Percentiles rank a stretch among this genome's conserved stretches.
Evolutionary conservation across 2,329 filamentous ascomycete species (phyloP).

Genomic region (Talaromyces marneffei): DNA sequence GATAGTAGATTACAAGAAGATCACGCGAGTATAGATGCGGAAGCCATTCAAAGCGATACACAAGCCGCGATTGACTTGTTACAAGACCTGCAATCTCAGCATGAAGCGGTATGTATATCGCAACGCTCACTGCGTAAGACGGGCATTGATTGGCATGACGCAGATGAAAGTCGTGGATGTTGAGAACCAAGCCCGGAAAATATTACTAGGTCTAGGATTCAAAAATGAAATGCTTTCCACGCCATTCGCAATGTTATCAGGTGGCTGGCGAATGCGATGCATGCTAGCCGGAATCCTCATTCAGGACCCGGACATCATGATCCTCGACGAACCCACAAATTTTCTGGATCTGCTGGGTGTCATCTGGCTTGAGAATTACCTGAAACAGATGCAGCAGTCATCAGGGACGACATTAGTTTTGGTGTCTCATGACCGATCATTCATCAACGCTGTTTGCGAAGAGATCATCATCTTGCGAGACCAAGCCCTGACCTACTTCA

Average conservation of each 20-base stretch:
- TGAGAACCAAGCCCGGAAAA: slow-evolving; percentile 60
- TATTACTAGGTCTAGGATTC: slow-evolving; percentile 68
- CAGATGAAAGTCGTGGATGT: slow-evolving; percentile 53
- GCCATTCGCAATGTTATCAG: slow-evolving; percentile 62
- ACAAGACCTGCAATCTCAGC: slow-evolving; percentile 59
- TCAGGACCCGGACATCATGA: slow-evolving; percentile 68
- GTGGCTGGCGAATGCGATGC: slow-evolving; percentile 69
- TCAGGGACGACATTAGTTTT: slow-evolving; percentile 62
- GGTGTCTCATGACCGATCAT: slow-evolving; percentile 79
- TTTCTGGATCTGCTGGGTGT: slow-evolving; percentile 78
- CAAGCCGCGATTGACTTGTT: slow-evolving; percentile 65
- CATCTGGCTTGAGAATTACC: slow-evolving; percentile 73
- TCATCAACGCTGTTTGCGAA: slow-evolving; percentile 67
- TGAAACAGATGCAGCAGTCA: slow-evolving; percentile 51
- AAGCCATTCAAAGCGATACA: slow-evolving; percentile 58
- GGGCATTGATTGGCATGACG: slow-evolving; percentile 14
- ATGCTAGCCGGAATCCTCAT: slow-evolving; percentile 61
- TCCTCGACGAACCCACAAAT: slow-evolving; percentile 83
- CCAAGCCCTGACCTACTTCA: slow-evolving; percentile 65
- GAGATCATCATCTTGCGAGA: slow-evolving; percentile 73
- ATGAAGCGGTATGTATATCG: slow-evolving; percentile 50
- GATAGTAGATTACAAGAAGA: slow-evolving; percentile 43
- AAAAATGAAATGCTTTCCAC: slow-evolving; percentile 55
- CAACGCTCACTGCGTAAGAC: neutral
- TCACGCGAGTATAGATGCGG: slow-evolving; percentile 52